These are phyloP conservation scores for Fusarium incarnatum DNA, from an alignment of 2,329 filamentous ascomycete species.

Conservation along the genomic window DNA sequence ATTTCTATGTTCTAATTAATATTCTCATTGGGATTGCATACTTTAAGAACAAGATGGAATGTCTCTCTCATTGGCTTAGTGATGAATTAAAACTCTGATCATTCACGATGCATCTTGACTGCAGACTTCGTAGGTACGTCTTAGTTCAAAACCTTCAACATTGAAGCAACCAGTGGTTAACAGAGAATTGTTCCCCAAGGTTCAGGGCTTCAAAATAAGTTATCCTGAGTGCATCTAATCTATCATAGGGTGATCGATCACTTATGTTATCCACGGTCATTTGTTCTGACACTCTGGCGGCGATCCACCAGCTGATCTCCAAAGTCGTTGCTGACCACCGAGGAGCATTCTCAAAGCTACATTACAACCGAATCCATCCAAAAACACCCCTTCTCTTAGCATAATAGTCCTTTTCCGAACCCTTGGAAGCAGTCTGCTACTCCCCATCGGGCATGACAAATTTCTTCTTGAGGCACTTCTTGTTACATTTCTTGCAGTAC, in stretches of 20 bases:
- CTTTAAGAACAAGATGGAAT: not conserved
- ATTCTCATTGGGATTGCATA: not conserved
- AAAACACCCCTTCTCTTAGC: too few relatives aligned
- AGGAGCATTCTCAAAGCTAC: too few relatives aligned
- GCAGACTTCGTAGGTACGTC: not conserved
- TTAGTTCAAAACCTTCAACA: not conserved
- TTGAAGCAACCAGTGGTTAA: not conserved
- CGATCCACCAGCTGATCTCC: too few relatives aligned
- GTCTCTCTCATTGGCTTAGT: not conserved
- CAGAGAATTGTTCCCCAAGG: not conserved
- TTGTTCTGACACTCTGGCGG: too few relatives aligned
- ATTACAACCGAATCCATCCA: too few relatives aligned
- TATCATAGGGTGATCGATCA: rapidly evolving
- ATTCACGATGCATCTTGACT: not conserved
- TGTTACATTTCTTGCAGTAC: too few relatives aligned
- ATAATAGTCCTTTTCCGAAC: too few relatives aligned
- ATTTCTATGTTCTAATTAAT: not conserved
- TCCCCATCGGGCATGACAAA: too few relatives aligned
- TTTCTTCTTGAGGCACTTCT: too few relatives aligned
- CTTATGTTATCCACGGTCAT: not conserved
- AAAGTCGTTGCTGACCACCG: too few relatives aligned
- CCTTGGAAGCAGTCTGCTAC: too few relatives aligned
- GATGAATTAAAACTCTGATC: not conserved
- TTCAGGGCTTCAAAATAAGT: not conserved
- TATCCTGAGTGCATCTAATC: not conserved